Conservation (phyloP, 2,329 filamentous ascomycete species). For the Rhinocladiella similis region DNA sequence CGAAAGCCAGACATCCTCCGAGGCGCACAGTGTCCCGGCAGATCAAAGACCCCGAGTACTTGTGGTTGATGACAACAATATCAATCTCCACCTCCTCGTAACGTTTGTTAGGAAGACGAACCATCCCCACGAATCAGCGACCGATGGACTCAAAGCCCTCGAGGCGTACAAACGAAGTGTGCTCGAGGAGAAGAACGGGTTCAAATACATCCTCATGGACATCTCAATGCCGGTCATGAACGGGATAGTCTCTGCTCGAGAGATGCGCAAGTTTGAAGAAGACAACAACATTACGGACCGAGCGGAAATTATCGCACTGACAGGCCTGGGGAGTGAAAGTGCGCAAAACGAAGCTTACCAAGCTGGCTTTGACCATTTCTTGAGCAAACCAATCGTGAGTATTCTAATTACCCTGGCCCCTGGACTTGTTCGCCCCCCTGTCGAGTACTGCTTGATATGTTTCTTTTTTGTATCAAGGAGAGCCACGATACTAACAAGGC, state of each 20-base stretch:
- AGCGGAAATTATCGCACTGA: conserved; percentile 47
- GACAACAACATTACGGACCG: conserved; percentile 35
- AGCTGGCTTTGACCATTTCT: conserved; percentile 47
- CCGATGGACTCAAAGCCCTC: conserved; percentile 46
- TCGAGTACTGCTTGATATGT: too few species aligned
- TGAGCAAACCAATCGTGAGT: conserved; percentile 46
- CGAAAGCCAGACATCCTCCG: neutral
- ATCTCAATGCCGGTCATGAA: conserved; percentile 52
- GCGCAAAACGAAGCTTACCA: conserved; percentile 46
- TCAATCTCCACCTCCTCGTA: conserved; percentile 47
- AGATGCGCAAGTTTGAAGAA: conserved; percentile 45
- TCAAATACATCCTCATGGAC: conserved; percentile 50
- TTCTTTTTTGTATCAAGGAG: too few species aligned
- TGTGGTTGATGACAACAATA: conserved; percentile 48
- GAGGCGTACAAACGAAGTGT: conserved; percentile 34
- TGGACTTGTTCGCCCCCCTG: too few species aligned
- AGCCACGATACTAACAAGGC: neutral
- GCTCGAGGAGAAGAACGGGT: conserved; percentile 34
- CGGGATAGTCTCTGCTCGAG: conserved; percentile 48
- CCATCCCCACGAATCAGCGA: conserved; percentile 39
- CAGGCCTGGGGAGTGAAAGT: conserved; percentile 42
- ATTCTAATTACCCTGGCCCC: neutral
- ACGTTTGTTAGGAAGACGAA: conserved; percentile 44
- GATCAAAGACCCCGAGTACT: conserved; percentile 33
- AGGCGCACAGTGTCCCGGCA: too few species aligned